Evolutionary conservation across 2,329 filamentous ascomycete genomes (phyloP), one percentile per base, ranked within the genome.

Genomic region (Neonectria magnoliae): DNA sequence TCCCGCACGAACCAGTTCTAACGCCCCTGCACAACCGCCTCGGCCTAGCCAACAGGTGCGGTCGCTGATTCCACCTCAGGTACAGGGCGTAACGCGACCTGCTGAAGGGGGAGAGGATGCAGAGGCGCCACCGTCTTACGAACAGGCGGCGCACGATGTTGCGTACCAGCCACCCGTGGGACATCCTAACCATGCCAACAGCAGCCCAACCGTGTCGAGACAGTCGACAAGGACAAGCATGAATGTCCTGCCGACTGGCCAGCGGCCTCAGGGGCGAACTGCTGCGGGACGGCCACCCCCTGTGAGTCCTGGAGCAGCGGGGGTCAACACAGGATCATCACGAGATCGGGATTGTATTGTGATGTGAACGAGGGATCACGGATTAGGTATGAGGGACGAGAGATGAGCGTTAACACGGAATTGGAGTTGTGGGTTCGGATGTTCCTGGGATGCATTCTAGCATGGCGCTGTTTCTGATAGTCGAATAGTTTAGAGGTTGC

Each of bases 61-160:
- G 4, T 82, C 85, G 0, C 70, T 77, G 27, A 75, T 80, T 1
- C 79, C 77, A 5, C 80, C 77, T 2, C 76, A 81, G 31, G 70
- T 78, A 41, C 75, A 78, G 5, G 75, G 75, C 2, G 79, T 81
- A 4, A 77, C 76, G 20, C 74, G 82, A 1, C 69, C 76, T 3
- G 71, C 76, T 0, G 82, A 83, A 5, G 78, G 79, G 8, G 78
- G 73, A 5, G 85, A 86, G 3, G 85, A 87, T 33, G 85, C 85
- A 6, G 85, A 87, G 31, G 85, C 85, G 6, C 86, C 86, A 45
- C 86, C 86, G 1, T 84, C 84, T 11, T 88, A 88, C 69, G 86
- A 88, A 75, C 84, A 88, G 73, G 85, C 86, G 4, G 81, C 85
- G 18, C 82, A 83, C 60, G 80, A 83, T 56, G 77, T 79, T 9